Evolutionary conservation across 768 basidiomycete genomes (phyloP), one percentile per base, ranked within the genome.

Genomic region (Trametes punicea): DNA sequence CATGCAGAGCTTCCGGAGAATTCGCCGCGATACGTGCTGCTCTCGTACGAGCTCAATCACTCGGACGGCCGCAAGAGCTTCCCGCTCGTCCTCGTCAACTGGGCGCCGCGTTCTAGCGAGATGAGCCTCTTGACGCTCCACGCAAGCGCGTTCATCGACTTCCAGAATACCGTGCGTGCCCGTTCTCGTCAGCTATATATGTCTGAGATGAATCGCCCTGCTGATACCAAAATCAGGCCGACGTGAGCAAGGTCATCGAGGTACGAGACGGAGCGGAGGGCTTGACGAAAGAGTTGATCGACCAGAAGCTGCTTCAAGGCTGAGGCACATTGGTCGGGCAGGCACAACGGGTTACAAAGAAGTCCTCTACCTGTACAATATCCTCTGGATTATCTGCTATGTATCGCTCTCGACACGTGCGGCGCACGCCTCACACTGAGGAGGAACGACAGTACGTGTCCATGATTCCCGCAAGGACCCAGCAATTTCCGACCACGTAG

Each of bases 31-130:
- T 94, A 90, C 69, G 85, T 96, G 44, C 70, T 95, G 23, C 77
- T 94, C 42, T 93, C 90, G 9, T 87, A 94, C 64, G 88, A 90
- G 65, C 80, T 93, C 31, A 77, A 78, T 48, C 90, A 95, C 69
- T 68, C 68, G 8, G 93, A 96, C 65, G 93, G 93, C 3, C 78
- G 94, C 44, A 89, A 78, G 57, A 93, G 90, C 1, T 90, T 86
- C 63, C 93, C 93, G 2, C 75, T 97, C 10, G 84, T 91, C 11
- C 77, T 96, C 44, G 74, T 97, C 69, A 94, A 95, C 74, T 97
- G 93, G 93, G 81, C 83, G 23, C 94, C 93, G 16, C 78, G 74
- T 3, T 78, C 84, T 7, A 86, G 84, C 63, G 92, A 94, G 68
- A 92, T 81, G 27, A 80, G 83, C 25, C 74, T 91, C 62, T 70